Base-by-base conservation (phyloP, 768 basidiomycete species). In the Rhizopogon roseolus region DNA sequence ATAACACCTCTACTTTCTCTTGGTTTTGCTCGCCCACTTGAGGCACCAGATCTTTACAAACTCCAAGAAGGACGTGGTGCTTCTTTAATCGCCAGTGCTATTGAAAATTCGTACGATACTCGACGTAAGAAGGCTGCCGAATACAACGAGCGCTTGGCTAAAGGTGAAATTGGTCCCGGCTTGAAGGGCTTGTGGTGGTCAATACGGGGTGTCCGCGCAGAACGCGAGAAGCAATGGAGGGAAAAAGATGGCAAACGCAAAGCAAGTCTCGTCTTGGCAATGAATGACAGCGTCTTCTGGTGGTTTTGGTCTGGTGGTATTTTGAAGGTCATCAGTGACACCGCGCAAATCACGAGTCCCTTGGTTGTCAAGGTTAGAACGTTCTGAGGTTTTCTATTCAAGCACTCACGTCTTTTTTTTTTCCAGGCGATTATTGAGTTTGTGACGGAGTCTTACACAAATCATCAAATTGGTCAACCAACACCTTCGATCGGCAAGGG, bases 21-120 rank as follows among this genome's bases (percentile, higher is more conserved):
- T 10, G 93, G 93, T 7, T 93, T 92, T 62, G 78, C 82, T 7
- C 80, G 93, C 7, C 89, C 93, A 1, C 76, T 96, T 2, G 87
- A 93, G 62, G 83, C 85, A 0, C 70, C 86, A 0, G 93, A 95
- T 68, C 74, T 95, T 4, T 94, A 86, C 76, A 88, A 82, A 67
- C 81, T 94, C 25, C 83, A 83, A 54, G 79, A 84, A 37, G 66
- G 79, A 19, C 80, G 84, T 25, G 74, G 80, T 2, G 79, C 92
- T 0, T 77, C 73, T 1, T 62, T 71, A 14, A 81, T 93, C 38
- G 86, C 88, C 3, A 71, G 80, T 1, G 71, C 76, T 36, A 87
- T 96, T 39, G 73, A 79, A 17, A 67, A 67, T 3, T 88, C 88
- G 0, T 93, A 87, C 62, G 80, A 84, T 19, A 67, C 73, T 14